Base-by-base conservation (phyloP, 1,139 yeast genomes). In the Taphrina sp. region DNA sequence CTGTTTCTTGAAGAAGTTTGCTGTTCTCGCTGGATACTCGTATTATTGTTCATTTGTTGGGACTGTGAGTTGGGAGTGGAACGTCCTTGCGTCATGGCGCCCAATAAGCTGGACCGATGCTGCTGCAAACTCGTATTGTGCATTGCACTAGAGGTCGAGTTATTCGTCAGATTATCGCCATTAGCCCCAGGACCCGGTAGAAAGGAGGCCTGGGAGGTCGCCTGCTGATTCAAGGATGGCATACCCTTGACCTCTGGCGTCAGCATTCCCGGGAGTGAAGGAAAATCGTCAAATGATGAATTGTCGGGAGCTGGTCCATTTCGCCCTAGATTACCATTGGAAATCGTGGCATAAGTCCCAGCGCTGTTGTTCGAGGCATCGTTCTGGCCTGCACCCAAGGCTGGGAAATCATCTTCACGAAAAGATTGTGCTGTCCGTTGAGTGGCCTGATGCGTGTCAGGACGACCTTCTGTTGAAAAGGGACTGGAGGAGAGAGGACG, bases 81-180 rank as follows among this genome's bases (percentile, higher is more conserved):
- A 3, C 54, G 54, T 7, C 54, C 54, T n/a, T 29, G 26, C 10
- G 54, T 49, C 54, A 49, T 49, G 41, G 46, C 54, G 7, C 54
- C 54, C 8, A 49, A 33, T 23, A 49, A 22, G 16, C 46, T 29
- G 20, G 44, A 38, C 5, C 54, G 54, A 39, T 49, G 54, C 29
- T 41, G 46, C 33, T 49, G 54, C 20, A 49, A 20, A 19, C 31
- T 43, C 5, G 47, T 17, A 20, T 43, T 43, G n/a, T 26, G 3
- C 37, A 43, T 1, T 8, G 24, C 10, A 16, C 44, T 33, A 19
- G 44, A 5, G 37, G n/a, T n/a, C n/a, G n/a, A n/a, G 17, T 26
- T 5, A 31, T 14, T 22, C 24, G 35, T 14, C 19, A 31, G n/a
- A 19, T 22, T 3, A 26, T 37, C 22, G 22, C 34, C 20, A 12